Conservation (phyloP, 805 yeast genomes). For the Saturnispora silvae region DNA sequence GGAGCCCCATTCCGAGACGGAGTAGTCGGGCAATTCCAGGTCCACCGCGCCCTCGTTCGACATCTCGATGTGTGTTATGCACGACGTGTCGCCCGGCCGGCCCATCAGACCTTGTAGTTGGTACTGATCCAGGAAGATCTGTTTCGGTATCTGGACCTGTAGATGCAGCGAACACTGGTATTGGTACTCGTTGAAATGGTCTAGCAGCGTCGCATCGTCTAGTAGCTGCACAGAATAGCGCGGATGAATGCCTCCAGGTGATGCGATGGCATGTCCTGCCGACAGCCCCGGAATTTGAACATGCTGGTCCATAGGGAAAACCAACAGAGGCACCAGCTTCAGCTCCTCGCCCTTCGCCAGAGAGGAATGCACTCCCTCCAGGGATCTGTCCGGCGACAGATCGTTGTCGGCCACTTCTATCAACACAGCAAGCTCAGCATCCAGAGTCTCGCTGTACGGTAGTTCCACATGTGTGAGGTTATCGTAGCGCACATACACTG, state of each 20-base stretch:
- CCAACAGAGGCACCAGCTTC: constrained; percentile 17
- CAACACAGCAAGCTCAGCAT: constrained; percentile 3
- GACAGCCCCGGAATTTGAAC: constrained; percentile 10
- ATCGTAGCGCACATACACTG: not conserved
- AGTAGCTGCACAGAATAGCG: constrained; percentile 27
- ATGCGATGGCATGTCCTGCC: constrained; percentile 14
- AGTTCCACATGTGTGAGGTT: not conserved
- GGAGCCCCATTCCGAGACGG: constrained; percentile 19
- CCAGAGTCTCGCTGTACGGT: not conserved
- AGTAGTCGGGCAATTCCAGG: constrained; percentile 25
- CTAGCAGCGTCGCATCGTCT: constrained; percentile 11
- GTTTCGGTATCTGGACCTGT: constrained; percentile 16
- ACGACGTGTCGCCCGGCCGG: not conserved
- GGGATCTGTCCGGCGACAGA: constrained; percentile 5
- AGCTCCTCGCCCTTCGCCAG: constrained; percentile 4
- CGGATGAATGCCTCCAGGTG: not conserved
- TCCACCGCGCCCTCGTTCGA: constrained; percentile 17
- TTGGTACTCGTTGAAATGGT: not conserved
- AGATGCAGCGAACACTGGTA: constrained; percentile 2
- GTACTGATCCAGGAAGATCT: constrained; percentile 21
- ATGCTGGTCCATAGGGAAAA: constrained; percentile 17
- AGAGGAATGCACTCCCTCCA: constrained; percentile 8
- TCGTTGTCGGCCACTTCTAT: constrained; percentile 3
- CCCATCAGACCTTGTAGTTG: constrained; percentile 13
- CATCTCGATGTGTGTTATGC: constrained; percentile 9